Percentiles rank a stretch among this genome's conserved stretches.
Conservation (phyloP, 192 early-diverging fungal genomes). For the Piromyces finnis region DNA sequence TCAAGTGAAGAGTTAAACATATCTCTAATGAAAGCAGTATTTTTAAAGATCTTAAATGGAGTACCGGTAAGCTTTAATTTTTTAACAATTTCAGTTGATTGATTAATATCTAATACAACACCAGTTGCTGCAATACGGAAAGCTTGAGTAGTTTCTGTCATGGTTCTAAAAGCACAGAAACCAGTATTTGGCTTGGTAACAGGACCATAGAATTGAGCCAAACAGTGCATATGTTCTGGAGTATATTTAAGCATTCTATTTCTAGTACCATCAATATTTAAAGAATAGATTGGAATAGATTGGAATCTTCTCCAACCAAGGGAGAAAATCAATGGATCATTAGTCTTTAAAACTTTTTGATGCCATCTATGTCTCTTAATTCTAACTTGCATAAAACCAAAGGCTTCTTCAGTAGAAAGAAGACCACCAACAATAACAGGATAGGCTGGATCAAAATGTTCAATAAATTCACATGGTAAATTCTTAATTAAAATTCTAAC, state of each 20-base stretch:
- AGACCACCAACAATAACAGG: conserved; percentile 89
- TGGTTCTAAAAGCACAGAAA: conserved; percentile 60
- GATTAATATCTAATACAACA: conserved; percentile 81
- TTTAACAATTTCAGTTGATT: conserved; percentile 89
- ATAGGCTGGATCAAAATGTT: conserved; percentile 71
- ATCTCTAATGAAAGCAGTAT: conserved; percentile 93
- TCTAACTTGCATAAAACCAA: conserved; percentile 87
- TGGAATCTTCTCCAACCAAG: conserved; percentile 98
- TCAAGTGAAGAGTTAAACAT: conserved; percentile 96
- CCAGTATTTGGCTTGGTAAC: conserved; percentile 87
- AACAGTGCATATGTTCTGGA: conserved; percentile 99
- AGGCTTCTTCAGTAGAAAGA: conserved; percentile 71
- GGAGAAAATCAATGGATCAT: conserved; percentile 94
- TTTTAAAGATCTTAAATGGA: conserved; percentile 88
- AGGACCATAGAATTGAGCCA: conserved; percentile 88
- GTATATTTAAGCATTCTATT: conserved; percentile 99
- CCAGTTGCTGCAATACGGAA: conserved; percentile 97
- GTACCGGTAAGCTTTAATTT: conserved; percentile 94
- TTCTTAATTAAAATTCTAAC: conserved; percentile 75
- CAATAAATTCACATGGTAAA: conserved; percentile 89
- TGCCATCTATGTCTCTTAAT: conserved; percentile 98
- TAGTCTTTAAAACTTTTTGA: conserved; percentile 85
- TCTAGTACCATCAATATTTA: conserved; percentile 66
- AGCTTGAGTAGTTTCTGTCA: not conserved
- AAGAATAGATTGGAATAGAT: conserved; percentile 81